phyloP scores from a whole-genome alignment of 2,329 filamentous ascomycete species.

The Tetracladium maxilliforme region DNA sequence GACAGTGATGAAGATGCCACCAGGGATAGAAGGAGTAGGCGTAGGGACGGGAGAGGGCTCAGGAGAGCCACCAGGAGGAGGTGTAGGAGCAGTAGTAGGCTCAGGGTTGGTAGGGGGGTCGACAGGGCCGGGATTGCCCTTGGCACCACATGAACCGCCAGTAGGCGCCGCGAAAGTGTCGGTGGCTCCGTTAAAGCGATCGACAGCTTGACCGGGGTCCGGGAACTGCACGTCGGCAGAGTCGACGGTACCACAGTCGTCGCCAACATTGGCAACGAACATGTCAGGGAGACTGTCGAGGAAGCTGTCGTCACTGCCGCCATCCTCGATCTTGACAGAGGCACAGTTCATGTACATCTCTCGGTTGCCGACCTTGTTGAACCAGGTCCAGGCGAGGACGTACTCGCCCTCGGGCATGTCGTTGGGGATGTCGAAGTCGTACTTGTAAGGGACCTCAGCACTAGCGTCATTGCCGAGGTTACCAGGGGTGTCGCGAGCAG shows the following conservation, averaged over 20 bases:
- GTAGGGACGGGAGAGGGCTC: conserved; percentile 11
- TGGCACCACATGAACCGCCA: conserved; percentile 5
- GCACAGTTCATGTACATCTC: conserved; percentile 99
- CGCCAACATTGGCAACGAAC: conserved; percentile 33
- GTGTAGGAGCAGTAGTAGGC: conserved; percentile 8
- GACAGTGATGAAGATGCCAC: conserved; percentile 18
- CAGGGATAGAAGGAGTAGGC: conserved; percentile 5
- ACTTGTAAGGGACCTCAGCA: conserved; percentile 34
- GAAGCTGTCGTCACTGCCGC: conserved; percentile 28
- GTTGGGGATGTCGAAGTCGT: conserved; percentile 56
- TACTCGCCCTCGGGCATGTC: conserved; percentile 63
- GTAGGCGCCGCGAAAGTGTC: conserved; percentile 20
- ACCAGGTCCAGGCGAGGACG: conserved; percentile 84
- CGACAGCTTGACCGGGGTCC: conserved; percentile 44
- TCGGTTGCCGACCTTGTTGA: conserved; percentile 82
- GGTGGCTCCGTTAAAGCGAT: conserved; percentile 24
- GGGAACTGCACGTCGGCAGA: conserved; percentile 49
- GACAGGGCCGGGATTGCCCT: conserved; percentile 3
- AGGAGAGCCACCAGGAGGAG: conserved; percentile 10
- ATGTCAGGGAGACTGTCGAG: conserved; percentile 55
- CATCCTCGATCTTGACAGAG: conserved; percentile 47
- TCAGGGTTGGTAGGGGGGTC: too few relatives aligned
- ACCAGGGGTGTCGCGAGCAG: conserved; percentile 37
- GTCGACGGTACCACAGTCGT: conserved; percentile 39
- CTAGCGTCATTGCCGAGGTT: conserved; percentile 38